Percentiles rank a stretch among this genome's conserved stretches.
Conservation (phyloP, 495 filamentous ascomycete genomes). For the Talaromyces ruber region DNA sequence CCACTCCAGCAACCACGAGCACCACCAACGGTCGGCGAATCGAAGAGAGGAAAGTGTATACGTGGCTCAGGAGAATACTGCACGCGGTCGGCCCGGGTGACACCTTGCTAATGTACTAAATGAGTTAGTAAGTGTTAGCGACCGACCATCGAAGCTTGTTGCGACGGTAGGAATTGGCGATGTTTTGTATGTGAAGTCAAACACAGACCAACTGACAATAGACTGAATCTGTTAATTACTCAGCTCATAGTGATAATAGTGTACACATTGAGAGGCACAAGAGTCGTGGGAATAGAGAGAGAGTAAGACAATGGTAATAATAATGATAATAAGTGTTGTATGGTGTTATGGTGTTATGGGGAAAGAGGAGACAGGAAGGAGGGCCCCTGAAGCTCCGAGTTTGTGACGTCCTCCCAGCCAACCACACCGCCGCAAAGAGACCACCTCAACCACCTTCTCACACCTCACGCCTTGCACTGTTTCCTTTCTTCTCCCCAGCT, state of each 20-base stretch:
- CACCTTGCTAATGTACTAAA: neutral
- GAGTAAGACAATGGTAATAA: neutral
- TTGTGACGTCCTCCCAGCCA: neutral
- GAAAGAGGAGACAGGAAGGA: neutral
- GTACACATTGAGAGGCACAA: neutral
- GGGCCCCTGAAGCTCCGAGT: neutral
- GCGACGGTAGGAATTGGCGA: neutral
- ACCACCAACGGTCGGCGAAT: neutral
- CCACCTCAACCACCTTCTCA: neutral
- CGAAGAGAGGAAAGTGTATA: neutral
- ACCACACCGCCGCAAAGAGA: neutral
- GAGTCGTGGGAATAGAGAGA: neutral
- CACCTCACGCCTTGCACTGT: neutral
- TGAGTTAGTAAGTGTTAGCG: neutral
- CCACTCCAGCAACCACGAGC: neutral
- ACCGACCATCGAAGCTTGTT: neutral
- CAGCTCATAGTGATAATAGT: neutral
- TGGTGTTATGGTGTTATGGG: neutral
- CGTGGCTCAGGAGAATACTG: neutral
- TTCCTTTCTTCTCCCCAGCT: neutral
- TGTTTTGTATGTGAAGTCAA: neutral
- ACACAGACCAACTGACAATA: neutral
- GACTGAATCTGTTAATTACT: neutral
- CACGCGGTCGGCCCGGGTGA: neutral
- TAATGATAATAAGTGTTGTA: neutral